A percentile compares a stretch with the other conserved stretches of the same genome.
Conservation (phyloP, 75 land plant genomes). For the Azolla pinnata region DNA sequence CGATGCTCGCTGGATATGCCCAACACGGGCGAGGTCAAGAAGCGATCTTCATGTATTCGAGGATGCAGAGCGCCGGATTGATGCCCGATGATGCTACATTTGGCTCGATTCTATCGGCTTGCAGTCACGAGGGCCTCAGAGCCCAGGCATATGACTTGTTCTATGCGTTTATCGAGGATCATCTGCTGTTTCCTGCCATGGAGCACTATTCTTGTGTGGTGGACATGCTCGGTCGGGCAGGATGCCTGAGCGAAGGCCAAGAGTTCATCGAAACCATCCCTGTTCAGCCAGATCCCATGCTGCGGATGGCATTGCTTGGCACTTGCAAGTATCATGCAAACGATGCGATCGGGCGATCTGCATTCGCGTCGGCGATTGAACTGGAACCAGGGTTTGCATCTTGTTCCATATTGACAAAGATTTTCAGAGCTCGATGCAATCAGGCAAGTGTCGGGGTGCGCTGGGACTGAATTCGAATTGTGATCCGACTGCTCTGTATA, state of each 20-base stretch:
- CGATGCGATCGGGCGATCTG: not conserved
- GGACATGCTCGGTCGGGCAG: constrained; percentile 13
- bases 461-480: no score
- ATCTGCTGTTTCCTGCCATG: not conserved
- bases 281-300: not conserved
- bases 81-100: constrained; percentile 32
- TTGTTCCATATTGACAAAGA: no score
- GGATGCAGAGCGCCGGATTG: no score
- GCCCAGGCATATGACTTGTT: not conserved
- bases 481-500: no score
- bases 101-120: constrained; percentile 29
- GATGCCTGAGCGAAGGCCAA: constrained; percentile 5
- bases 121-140: constrained; percentile 16
- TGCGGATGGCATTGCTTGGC: constrained; percentile 4
- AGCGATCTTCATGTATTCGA: no score
- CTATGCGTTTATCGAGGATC: not conserved
- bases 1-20: no score
- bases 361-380: not conserved
- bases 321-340: not conserved
- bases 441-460: no score
- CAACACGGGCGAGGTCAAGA: no score
- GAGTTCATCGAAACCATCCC: constrained; percentile 5
- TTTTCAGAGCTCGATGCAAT: no score
- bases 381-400: not conserved
- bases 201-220: constrained; percentile 12